A percentile compares a stretch with the other conserved stretches of the same genome.
phyloP scores from a whole-genome alignment of 306 rosid species.

The Medicago arabica region DNA sequence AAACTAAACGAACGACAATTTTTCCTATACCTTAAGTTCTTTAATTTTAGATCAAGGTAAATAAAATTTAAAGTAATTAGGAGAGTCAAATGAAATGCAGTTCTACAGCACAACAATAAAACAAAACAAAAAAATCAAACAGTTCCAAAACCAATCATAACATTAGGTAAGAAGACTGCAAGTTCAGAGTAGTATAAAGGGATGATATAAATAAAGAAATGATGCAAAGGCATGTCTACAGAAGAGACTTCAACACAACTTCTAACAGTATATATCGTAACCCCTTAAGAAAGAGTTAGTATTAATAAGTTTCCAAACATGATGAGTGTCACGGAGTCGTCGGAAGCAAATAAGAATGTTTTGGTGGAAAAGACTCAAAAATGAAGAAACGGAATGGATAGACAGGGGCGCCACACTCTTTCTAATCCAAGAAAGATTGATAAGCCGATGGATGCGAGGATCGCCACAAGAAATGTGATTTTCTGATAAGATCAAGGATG shows the following conservation, averaged over 20 bases:
- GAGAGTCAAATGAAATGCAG: constrained; percentile 17
- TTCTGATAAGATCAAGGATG: too few species aligned
- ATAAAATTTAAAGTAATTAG: constrained; percentile 28
- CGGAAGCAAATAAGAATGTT: too few species aligned
- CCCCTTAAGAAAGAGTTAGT: not conserved
- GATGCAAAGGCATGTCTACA: constrained; percentile 8
- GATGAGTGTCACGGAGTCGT: too few species aligned
- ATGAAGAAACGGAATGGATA: too few species aligned
- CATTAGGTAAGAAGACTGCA: not conserved
- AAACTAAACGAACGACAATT: too few species aligned
- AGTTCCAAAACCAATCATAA: constrained; percentile 15
- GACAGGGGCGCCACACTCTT: too few species aligned
- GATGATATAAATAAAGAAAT: not conserved
- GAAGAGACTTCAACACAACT: constrained; percentile 12
- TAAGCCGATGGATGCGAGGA: too few species aligned
- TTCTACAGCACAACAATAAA: not conserved
- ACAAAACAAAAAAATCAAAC: not conserved
- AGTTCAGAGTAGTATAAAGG: constrained; percentile 13
- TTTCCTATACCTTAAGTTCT: not conserved
- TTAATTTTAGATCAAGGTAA: not conserved
- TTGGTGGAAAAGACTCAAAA: too few species aligned
- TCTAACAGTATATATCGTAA: constrained; percentile 4
- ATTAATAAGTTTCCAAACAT: constrained; percentile 31
- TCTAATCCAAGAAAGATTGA: too few species aligned
- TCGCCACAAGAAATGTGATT: too few species aligned